phyloP scores from a whole-genome alignment of 352 stramenopile genomes.

The Peronosclerospora sorghi region DNA sequence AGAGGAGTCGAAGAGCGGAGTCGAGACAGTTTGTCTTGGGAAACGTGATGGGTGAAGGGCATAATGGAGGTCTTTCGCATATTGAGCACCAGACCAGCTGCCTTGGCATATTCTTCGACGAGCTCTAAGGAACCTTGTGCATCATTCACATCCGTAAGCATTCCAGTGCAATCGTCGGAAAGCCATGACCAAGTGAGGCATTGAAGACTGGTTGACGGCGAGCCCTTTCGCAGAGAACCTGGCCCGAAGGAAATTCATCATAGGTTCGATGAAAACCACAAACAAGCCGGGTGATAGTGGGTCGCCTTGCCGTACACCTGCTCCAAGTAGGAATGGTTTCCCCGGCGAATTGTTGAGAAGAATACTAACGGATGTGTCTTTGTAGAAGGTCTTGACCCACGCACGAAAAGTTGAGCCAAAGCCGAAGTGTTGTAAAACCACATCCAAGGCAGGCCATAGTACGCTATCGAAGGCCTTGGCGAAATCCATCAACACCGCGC shows the following conservation, averaged over 20 bases:
- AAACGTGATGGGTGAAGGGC: neutral
- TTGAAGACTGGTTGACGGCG: neutral
- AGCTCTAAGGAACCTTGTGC: neutral
- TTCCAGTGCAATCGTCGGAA: neutral
- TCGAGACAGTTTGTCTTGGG: neutral
- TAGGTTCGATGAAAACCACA: conserved; percentile 1
- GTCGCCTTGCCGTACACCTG: conserved; percentile 9
- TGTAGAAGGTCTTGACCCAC: conserved; percentile 8
- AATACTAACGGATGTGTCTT: conserved; percentile 1
- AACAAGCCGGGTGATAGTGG: conserved; percentile 9
- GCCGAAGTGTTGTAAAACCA: neutral
- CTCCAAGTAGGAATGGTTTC: neutral
- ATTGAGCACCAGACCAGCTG: neutral
- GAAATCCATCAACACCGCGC: neutral
- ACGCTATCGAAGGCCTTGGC: too few relatives aligned
- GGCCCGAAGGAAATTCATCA: neutral
- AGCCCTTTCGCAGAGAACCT: neutral
- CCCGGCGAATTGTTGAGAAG: conserved; percentile 4
- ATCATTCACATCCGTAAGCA: neutral
- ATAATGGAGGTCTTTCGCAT: neutral
- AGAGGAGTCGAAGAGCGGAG: neutral
- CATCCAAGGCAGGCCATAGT: neutral
- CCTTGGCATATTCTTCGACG: neutral
- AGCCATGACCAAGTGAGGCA: neutral
- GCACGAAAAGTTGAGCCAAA: conserved; percentile 2